phyloP scores from a whole-genome alignment of 108 stramenopile species.

The Nannochloropsis salina region DNA sequence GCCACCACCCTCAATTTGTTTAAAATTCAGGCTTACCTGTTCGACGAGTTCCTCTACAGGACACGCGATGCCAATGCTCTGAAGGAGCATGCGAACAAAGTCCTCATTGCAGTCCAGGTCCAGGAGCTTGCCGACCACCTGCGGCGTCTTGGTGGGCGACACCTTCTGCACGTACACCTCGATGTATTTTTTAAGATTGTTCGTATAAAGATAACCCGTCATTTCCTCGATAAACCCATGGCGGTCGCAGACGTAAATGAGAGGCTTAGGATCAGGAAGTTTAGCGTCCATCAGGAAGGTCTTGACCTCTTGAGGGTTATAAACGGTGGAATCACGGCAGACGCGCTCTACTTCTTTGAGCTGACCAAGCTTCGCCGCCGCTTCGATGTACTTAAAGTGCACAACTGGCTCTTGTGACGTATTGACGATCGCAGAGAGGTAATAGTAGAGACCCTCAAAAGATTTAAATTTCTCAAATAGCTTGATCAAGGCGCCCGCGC shows the following conservation, averaged over 20 bases:
- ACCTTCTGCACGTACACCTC: constrained; percentile 98
- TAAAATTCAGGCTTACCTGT: constrained; percentile 57
- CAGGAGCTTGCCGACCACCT: constrained; percentile 98
- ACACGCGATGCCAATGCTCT: constrained; percentile 95
- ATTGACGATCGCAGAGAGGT: constrained; percentile 91
- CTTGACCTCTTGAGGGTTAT: constrained; percentile 90
- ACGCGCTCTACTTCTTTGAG: constrained; percentile 79
- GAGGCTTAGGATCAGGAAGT: constrained; percentile 93
- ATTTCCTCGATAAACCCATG: constrained; percentile 96
- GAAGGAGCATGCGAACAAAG: constrained; percentile 93
- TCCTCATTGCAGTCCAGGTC: constrained; percentile 82
- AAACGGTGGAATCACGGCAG: constrained; percentile 98
- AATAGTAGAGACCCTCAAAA: constrained; percentile 77
- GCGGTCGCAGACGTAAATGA: constrained; percentile 99
- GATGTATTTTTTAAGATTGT: constrained; percentile 96
- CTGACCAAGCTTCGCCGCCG: constrained; percentile 56
- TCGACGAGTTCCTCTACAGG: constrained; percentile 97
- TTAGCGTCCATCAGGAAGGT: constrained; percentile 95
- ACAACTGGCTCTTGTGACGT: constrained; percentile 84
- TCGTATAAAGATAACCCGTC: constrained; percentile 95
- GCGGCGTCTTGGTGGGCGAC: constrained; percentile 92
- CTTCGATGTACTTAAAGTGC: constrained; percentile 93
- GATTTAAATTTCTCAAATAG: constrained; percentile 94
- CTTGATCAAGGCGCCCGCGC: constrained; percentile 79
- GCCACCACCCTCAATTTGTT: not conserved